Conservation (phyloP, 345 rosid species). For the Eucalyptus grandis region DNA sequence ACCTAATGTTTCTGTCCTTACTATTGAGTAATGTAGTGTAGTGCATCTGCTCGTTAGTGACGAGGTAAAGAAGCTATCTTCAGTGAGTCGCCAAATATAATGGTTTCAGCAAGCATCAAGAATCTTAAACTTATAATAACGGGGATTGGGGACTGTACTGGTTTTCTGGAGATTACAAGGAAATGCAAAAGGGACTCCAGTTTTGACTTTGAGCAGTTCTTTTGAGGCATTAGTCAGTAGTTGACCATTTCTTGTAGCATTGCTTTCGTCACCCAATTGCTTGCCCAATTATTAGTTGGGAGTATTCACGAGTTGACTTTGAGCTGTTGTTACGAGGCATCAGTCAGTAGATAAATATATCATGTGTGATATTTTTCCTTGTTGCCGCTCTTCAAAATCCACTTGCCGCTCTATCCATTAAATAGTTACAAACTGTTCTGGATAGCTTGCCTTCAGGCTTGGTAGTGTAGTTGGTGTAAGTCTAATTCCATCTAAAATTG, state of each 20-base stretch:
- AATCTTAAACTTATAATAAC: not conserved
- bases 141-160: not conserved
- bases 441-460: not conserved
- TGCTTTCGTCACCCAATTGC: not conserved
- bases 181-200: not conserved
- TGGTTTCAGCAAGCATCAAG: not conserved
- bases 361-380: not conserved
- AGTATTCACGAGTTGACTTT: not conserved
- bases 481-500: not conserved
- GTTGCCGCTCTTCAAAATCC: not conserved
- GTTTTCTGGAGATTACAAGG: not conserved
- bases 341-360: not conserved
- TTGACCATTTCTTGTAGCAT: not conserved
- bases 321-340: not conserved
- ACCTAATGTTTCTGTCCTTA: not conserved
- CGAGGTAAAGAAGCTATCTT: not conserved
- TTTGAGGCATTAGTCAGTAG: not conserved
- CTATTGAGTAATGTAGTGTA: not conserved
- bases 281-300: not conserved
- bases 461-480: not conserved
- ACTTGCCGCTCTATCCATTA: not conserved
- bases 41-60: not conserved
- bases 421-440: not conserved
- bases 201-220: not conserved
- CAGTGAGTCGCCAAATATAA: not conserved